phyloP scores from a whole-genome alignment of 257 asterid genomes.

The Jacaranda copaia region DNA sequence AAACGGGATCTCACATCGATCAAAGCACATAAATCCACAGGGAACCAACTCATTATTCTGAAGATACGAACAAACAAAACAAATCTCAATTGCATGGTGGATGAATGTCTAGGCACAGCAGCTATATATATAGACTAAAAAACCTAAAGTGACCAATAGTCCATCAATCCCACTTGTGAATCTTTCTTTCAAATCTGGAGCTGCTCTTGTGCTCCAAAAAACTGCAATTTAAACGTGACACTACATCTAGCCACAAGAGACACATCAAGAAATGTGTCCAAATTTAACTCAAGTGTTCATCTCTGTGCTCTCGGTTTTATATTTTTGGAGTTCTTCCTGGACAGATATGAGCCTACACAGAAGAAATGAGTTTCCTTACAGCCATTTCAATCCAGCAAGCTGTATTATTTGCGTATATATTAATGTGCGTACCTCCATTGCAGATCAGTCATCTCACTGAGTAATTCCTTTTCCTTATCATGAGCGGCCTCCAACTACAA shows the following conservation, averaged over 20 bases:
- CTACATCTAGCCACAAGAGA: neutral
- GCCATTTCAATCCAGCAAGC: neutral
- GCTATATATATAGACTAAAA: no score
- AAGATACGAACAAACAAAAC: no score
- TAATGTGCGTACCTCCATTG: conserved; percentile 56
- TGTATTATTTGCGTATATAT: neutral
- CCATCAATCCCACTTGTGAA: no score
- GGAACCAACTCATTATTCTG: no score
- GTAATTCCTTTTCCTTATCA: conserved; percentile 65
- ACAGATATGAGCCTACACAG: conserved; percentile 41
- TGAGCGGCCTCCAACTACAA: conserved; percentile 67
- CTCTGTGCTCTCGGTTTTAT: conserved; percentile 54
- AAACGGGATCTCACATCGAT: no score
- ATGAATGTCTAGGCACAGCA: neutral
- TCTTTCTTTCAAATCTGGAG: neutral
- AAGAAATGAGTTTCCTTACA: neutral
- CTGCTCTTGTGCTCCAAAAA: no score
- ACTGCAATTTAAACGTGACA: neutral
- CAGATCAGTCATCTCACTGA: conserved; percentile 60
- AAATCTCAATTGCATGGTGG: neutral
- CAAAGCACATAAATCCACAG: no score
- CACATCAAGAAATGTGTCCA: conserved; percentile 10
- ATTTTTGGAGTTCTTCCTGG: conserved; percentile 63
- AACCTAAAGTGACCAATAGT: no score
- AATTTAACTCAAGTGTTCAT: conserved; percentile 36